These are phyloP conservation scores for Delitschia confertaspora DNA, from an alignment of 495 filamentous ascomycete genomes.

Conservation along the genomic window DNA sequence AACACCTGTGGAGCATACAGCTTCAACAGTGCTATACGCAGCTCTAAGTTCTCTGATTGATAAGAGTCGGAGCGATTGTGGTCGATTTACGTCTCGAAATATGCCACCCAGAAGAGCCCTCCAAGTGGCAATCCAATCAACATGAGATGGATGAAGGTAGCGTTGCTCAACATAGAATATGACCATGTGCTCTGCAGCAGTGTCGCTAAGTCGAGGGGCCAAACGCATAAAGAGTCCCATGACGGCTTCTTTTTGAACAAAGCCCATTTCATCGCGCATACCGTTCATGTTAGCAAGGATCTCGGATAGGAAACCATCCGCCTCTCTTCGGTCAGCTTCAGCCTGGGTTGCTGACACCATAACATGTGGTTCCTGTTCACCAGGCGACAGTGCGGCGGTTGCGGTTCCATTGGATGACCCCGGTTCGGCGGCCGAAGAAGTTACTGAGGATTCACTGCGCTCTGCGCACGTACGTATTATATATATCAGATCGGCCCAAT, in stretches of 20 bases:
- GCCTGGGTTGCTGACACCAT: neutral
- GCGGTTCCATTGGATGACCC: neutral
- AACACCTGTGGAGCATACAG: constrained; percentile 7
- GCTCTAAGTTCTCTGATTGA: constrained; percentile 53
- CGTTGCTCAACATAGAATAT: constrained; percentile 51
- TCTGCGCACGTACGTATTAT: constrained; percentile 21
- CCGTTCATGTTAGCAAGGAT: constrained; percentile 28
- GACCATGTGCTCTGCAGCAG: constrained; percentile 49
- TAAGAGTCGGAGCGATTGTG: constrained; percentile 56
- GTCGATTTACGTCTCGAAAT: constrained; percentile 53
- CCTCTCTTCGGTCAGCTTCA: neutral
- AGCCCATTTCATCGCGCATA: constrained; percentile 23
- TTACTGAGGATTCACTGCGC: constrained; percentile 8
- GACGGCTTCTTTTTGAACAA: constrained; percentile 52
- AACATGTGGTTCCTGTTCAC: neutral
- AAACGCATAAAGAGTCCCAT: constrained; percentile 61
- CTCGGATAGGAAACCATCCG: constrained; percentile 8
- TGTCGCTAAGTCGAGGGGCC: constrained; percentile 48
- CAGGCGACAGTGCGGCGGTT: neutral
- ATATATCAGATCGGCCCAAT: constrained; percentile 25
- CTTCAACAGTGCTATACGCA: constrained; percentile 48
- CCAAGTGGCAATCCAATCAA: constrained; percentile 57
- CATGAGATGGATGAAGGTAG: constrained; percentile 62
- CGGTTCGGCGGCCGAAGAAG: neutral
- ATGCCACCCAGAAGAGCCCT: constrained; percentile 55